phyloP scores from a whole-genome alignment of 176 grass and related monocot genomes.

The Oryza nivara region DNA sequence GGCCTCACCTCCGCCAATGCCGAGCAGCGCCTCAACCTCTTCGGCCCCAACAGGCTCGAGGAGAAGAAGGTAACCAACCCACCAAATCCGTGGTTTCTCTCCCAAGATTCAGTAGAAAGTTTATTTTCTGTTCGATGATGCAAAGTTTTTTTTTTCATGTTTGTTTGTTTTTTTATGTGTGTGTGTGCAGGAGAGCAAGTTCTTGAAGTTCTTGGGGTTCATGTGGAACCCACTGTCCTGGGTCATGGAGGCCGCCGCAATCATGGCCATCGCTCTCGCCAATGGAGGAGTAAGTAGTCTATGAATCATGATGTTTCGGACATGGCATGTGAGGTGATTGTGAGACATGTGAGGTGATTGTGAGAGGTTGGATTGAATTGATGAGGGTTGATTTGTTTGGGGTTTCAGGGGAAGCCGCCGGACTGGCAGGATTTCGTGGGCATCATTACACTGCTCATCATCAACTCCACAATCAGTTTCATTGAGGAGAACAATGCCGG shows the following conservation, averaged over 20 bases:
- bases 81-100: background rate
- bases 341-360: background rate
- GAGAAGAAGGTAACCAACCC: conserved; percentile 66
- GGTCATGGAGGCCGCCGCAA: conserved; percentile 91
- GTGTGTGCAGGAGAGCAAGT: conserved; percentile 71
- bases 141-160: background rate
- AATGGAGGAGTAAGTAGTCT: conserved; percentile 68
- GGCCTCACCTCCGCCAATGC: conserved; percentile 71
- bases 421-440: conserved; percentile 95
- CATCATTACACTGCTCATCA: conserved; percentile 83
- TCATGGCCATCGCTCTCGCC: conserved; percentile 88
- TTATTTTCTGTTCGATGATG: background rate
- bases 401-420: conserved; percentile 72
- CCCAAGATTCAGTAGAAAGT: background rate
- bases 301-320: background rate
- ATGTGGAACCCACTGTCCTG: conserved; percentile 94
- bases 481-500: conserved; percentile 96
- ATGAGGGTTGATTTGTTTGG: conserved; percentile 11
- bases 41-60: conserved; percentile 87
- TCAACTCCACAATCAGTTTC: conserved; percentile 92
- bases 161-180: background rate
- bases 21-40: conserved; percentile 67
- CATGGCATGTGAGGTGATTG: background rate
- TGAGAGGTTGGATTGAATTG: background rate
- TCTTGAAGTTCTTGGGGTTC: conserved; percentile 87